These are phyloP conservation scores for Hemileia vastatrix DNA, from an alignment of 1,284 basidiomycete species.

Conservation along the genomic window DNA sequence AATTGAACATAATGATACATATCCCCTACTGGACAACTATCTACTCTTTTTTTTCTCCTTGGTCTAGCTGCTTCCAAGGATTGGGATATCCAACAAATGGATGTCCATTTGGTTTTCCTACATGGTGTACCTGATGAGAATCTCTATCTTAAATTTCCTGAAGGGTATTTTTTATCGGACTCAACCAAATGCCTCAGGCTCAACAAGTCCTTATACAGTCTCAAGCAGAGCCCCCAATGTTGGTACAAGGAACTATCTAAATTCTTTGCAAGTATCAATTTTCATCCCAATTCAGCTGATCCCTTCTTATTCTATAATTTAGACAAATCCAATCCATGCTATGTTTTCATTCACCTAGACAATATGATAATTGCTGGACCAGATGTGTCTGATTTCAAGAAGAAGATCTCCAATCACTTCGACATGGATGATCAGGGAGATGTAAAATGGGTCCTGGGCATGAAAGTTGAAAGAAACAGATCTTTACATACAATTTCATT, in stretches of 20 bases:
- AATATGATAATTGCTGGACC: conserved; percentile 3
- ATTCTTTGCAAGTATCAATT: not conserved
- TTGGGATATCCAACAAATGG: conserved; percentile 4
- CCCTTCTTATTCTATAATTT: not conserved
- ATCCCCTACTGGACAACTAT: not conserved
- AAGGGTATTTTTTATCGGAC: not conserved
- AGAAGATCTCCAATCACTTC: not conserved
- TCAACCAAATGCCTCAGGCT: not conserved
- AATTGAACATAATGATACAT: not conserved
- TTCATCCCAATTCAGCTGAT: not conserved
- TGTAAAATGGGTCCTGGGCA: not conserved
- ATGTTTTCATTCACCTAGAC: not conserved
- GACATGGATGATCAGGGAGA: not conserved
- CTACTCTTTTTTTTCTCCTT: not conserved
- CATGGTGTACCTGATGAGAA: not conserved
- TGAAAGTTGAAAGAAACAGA: not conserved
- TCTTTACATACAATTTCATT: too few relatives aligned
- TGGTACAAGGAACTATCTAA: not conserved
- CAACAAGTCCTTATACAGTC: not conserved
- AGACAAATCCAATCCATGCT: not conserved
- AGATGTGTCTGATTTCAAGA: not conserved
- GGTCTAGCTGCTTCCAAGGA: not conserved
- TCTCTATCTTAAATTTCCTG: not conserved
- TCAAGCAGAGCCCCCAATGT: not conserved
- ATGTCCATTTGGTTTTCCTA: not conserved